phyloP scores from a whole-genome alignment of 2,329 filamentous ascomycete species.

The Hypoxylon sp. region DNA sequence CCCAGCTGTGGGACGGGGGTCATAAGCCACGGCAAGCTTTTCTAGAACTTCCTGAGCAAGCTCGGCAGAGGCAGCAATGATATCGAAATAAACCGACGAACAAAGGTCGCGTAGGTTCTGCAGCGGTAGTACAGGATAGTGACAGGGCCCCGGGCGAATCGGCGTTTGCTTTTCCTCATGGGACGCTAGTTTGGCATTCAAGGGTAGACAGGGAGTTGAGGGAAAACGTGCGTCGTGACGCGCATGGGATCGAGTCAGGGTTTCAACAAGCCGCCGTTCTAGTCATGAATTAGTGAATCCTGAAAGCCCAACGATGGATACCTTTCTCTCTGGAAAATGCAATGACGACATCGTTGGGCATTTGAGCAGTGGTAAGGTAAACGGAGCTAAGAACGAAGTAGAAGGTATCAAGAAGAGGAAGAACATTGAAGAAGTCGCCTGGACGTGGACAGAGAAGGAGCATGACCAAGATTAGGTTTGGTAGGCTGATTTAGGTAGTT shows the following conservation, averaged over 20 bases:
- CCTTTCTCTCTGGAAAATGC: slow-evolving; percentile 9
- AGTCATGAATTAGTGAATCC: slow-evolving; percentile 1
- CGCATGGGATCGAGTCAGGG: slow-evolving; percentile 40
- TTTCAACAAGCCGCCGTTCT: slow-evolving; percentile 22
- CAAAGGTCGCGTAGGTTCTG: slow-evolving; percentile 31
- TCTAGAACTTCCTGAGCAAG: slow-evolving; percentile 30
- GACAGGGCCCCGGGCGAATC: slow-evolving; percentile 39
- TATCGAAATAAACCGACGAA: slow-evolving; percentile 27
- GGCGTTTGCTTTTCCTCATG: slow-evolving; percentile 27
- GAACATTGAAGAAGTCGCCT: background rate
- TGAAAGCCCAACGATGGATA: slow-evolving; percentile 31
- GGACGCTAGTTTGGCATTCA: slow-evolving; percentile 36
- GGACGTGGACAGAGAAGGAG: background rate
- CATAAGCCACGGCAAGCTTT: slow-evolving; percentile 33
- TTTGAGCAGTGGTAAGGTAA: slow-evolving; percentile 2
- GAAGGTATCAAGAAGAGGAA: slow-evolving; percentile 12
- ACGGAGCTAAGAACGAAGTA: slow-evolving; percentile 20
- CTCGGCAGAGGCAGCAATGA: slow-evolving; percentile 24
- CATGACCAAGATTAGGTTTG: slow-evolving; percentile 2
- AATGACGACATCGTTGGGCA: slow-evolving; percentile 28
- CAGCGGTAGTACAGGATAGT: slow-evolving; percentile 27
- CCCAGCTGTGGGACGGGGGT: slow-evolving; percentile 23
- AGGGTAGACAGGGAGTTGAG: slow-evolving; percentile 32
- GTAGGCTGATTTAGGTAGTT: slow-evolving; percentile 1
- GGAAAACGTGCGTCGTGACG: slow-evolving; percentile 38